phyloP scores from a whole-genome alignment of 2,329 filamentous ascomycete genomes.

The Paraphaeosphaeria minitans region DNA sequence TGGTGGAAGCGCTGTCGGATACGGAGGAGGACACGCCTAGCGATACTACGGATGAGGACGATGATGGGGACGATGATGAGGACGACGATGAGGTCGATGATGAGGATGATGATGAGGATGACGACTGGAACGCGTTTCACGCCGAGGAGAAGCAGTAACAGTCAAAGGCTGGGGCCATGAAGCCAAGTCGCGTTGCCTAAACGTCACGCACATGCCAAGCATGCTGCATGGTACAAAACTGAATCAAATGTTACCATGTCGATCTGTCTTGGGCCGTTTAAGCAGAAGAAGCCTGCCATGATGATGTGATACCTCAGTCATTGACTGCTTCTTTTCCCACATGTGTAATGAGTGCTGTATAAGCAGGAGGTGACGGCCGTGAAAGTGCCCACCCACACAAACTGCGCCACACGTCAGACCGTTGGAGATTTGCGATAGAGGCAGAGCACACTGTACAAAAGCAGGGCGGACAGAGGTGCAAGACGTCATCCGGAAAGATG shows the following conservation, averaged over 20 bases:
- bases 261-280: neutral
- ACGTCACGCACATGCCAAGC: neutral
- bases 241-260: neutral
- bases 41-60: no score
- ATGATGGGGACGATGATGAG: neutral
- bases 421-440: neutral
- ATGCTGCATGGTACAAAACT: neutral
- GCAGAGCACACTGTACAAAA: neutral
- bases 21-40: neutral
- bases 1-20: neutral
- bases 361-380: neutral
- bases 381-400: neutral
- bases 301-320: neutral
- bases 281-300: neutral
- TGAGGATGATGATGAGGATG: neutral
- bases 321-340: neutral
- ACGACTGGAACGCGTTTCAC: neutral
- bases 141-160: neutral
- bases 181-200: neutral
- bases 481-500: neutral
- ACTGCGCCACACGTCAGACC: no score
- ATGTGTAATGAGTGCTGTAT: no score
- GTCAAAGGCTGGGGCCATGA: neutral
- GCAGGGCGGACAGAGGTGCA: neutral
- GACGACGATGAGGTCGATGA: neutral